Percentiles rank a stretch among this genome's conserved stretches.
These are phyloP conservation scores for Cladophialophora carrionii DNA, from an alignment of 2,329 filamentous ascomycete species.

Conservation along the genomic window DNA sequence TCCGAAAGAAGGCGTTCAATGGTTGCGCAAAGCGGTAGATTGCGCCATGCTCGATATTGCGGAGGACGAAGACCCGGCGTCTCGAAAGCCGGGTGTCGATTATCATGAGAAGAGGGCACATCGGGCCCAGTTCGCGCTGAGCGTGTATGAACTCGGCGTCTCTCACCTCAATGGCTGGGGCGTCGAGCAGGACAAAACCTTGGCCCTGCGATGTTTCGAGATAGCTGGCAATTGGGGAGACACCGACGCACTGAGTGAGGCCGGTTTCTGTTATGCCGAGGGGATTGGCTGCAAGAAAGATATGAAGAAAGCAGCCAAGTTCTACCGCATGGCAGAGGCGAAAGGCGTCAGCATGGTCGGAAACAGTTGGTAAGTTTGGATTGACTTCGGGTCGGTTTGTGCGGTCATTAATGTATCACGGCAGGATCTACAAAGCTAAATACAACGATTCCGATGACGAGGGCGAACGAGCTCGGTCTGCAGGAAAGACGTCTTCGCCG, in stretches of 20 bases:
- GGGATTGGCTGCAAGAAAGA: constrained; percentile 95
- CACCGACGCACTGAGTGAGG: constrained; percentile 88
- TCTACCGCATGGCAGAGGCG: constrained; percentile 86
- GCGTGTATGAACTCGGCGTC: constrained; percentile 93
- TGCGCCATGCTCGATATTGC: constrained; percentile 79
- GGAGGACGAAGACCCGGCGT: constrained; percentile 68
- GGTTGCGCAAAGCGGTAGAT: constrained; percentile 90
- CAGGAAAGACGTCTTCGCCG: constrained; percentile 22
- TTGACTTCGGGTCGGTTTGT: neutral
- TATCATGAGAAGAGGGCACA: constrained; percentile 75
- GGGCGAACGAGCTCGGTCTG: constrained; percentile 8
- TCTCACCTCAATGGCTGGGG: constrained; percentile 99
- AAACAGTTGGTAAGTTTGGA: constrained; percentile 80
- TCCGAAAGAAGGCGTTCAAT: constrained; percentile 83
- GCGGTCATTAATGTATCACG: constrained; percentile 6
- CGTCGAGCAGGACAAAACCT: constrained; percentile 84
- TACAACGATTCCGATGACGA: constrained; percentile 36
- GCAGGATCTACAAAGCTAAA: constrained; percentile 39
- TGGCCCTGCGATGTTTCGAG: constrained; percentile 91
- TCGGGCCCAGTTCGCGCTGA: constrained; percentile 90
- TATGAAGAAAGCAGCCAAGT: constrained; percentile 86
- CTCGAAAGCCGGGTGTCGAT: constrained; percentile 62
- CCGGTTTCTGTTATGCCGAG: constrained; percentile 94
- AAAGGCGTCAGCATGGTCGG: constrained; percentile 98
- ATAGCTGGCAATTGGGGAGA: constrained; percentile 96